Evolutionary conservation across 2,329 filamentous ascomycete species (phyloP), one percentile per base, ranked within the genome.

Genomic region (Blastomyces silverae): DNA sequence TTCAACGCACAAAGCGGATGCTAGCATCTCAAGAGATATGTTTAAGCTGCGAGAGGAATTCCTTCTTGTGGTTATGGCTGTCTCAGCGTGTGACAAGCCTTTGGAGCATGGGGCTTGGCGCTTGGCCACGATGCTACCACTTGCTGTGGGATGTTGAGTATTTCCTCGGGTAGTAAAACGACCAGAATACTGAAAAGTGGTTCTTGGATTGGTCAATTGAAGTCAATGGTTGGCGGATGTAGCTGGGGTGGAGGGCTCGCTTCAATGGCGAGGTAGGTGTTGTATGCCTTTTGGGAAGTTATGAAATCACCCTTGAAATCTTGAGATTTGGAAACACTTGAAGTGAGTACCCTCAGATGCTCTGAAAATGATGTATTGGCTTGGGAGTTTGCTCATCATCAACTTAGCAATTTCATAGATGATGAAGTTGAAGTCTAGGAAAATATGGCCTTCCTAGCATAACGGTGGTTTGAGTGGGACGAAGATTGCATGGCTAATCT

Each of bases 1-100:
- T 8, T 68, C 62, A 7, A 73, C 69, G 4, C 37, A 20, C 2
- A 74, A 68, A 10, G 52, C 39, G 3, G 59, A 48, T n/a, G n/a
- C n/a, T n/a, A 3, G 59, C 63, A 42, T 69, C 64, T 28, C 52
- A 64, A 0, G 71, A 69, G 17, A 72, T 70, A 0, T 46, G 50
- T 31, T 67, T 50, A 10, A 73, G 65, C 57, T 73, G 64, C 1
- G 46, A 52, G 25, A 64, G 48, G 15, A 67, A 57, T 10, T 20
- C 44, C 50, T 60, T 39, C 31, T 28, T 3, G 25, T 64, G 48
- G 22, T 44, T 50, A 20, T 52, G 56, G 53, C 8, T 63, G 20
- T 31, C 50, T 44, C 56, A n/a, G n/a, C 65, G 34, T 62, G 28
- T 25, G 15, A 34, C 15, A 55, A 28, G 13, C 15, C 8, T n/a